Evolutionary conservation across 148 eudicot species (phyloP), one percentile per base, ranked within the genome.

Genomic region (Beta vulgaris): DNA sequence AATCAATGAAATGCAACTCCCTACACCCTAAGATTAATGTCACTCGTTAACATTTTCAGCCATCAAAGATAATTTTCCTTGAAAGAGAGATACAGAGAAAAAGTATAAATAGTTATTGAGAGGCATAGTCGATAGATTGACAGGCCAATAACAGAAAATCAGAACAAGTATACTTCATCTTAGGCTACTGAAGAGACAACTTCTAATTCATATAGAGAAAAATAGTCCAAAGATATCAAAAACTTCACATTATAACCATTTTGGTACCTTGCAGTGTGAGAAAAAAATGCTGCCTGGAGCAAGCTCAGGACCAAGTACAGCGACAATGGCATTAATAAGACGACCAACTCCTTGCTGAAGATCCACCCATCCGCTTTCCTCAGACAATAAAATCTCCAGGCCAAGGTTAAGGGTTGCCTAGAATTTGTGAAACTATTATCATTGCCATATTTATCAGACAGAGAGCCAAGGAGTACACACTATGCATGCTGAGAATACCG

Each of bases 291-390:
- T 95, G 73, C 92, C 98, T 68, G 98, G 93, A 54, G 92, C 81
- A 84, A 95, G 98, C 81, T 95, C 98, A 75, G 98, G 98, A 77
- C 98, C 98, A 81, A 92, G 88, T 70, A 92, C 93, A 82, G 98
- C 96, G 77, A 95, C 98, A 84, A 95, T 89, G 75, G 98, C 98
- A 88, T 95, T 95, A 77, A 95, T 89, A 55, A 95, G 92, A 69
- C 96, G 96, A 77, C 96, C 98, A 69, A 95, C 85, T 82, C 90
- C 93, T 84, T 92, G 98, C 79, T 89, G 97, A 84, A 92, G 97
- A 79, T 92, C 96, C 78, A 89, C 88, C 88, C 87, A 88, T 76
- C 93, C 98, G 81, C 88, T 95, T 80, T 90, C 97, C 83, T 95
- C 96, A 21, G 89, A 86, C 78, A 95, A 84, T 73, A 95, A 90